Conservation (phyloP, 2,329 filamentous ascomycete species). For the Diaporthe helianthi region DNA sequence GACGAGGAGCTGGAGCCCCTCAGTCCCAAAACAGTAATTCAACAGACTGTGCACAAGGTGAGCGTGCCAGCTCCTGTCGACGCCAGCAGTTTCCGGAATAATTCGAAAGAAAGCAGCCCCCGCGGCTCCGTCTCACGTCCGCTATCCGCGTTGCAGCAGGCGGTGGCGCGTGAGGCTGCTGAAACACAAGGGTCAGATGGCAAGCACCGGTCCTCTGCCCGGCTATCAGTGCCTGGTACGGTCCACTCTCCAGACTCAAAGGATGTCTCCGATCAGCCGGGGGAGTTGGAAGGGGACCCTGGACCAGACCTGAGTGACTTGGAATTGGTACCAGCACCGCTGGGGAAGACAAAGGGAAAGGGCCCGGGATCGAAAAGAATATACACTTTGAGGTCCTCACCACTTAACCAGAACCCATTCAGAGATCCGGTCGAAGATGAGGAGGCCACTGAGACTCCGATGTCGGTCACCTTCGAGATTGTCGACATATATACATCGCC, state of each 20-base stretch:
- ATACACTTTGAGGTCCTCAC: neutral
- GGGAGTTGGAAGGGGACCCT: neutral
- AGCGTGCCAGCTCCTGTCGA: constrained; percentile 6
- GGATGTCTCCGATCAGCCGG: neutral
- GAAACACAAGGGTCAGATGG: neutral
- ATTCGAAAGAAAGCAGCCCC: neutral
- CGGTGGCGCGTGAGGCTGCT: neutral
- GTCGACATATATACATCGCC: neutral
- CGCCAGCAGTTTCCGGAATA: neutral
- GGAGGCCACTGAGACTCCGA: neutral
- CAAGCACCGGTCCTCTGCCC: neutral
- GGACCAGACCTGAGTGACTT: neutral
- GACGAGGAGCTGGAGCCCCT: neutral
- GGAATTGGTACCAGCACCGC: neutral
- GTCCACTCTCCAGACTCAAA: neutral
- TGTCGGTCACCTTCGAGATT: neutral
- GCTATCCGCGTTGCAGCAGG: neutral
- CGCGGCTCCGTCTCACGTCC: neutral
- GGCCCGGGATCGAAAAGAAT: neutral
- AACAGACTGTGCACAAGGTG: constrained; percentile 7
- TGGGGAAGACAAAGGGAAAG: neutral
- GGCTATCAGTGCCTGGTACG: neutral
- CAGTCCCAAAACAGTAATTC: constrained; percentile 6
- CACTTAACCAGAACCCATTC: constrained; percentile 16
- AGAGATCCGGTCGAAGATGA: neutral